A percentile compares a stretch with the other conserved stretches of the same genome.
phyloP scores from a whole-genome alignment of 1,284 basidiomycete genomes.

The Pyrrhoderma noxium region DNA sequence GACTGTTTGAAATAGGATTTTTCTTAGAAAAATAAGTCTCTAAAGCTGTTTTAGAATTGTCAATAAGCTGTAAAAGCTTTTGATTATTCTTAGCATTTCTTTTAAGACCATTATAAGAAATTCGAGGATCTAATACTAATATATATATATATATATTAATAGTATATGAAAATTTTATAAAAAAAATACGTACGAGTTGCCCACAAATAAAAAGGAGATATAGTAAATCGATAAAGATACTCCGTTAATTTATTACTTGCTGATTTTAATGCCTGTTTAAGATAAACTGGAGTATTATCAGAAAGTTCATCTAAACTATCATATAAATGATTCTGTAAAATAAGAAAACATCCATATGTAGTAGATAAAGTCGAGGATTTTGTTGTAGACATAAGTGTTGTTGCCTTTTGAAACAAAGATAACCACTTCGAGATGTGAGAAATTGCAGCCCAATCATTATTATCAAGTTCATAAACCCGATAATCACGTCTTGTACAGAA shows the following conservation, averaged over 20 bases:
- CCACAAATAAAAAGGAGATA: conserved; percentile 22
- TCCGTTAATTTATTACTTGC: conserved; percentile 22
- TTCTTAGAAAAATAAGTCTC: neutral
- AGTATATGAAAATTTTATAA: conserved; percentile 1
- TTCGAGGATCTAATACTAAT: conserved; percentile 18
- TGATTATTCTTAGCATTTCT: conserved; percentile 8
- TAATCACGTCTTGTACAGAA: conserved; percentile 1
- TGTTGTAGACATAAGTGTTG: conserved; percentile 26
- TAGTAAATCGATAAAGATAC: conserved; percentile 17
- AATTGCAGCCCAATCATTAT: conserved; percentile 23
- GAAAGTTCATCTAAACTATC: conserved; percentile 14
- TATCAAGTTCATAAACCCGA: conserved; percentile 15
- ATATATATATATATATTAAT: neutral
- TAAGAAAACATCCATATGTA: conserved; percentile 20
- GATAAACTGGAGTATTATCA: neutral
- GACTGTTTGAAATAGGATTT: neutral
- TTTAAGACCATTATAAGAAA: conserved; percentile 6
- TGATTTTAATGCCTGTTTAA: conserved; percentile 13
- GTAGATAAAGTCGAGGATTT: conserved; percentile 21
- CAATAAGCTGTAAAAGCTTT: conserved; percentile 4
- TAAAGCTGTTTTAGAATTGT: conserved; percentile 1
- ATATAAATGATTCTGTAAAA: conserved; percentile 20
- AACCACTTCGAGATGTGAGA: conserved; percentile 22
- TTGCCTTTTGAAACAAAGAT: conserved; percentile 21
- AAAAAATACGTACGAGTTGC: conserved; percentile 18